A percentile compares a stretch with the other conserved stretches of the same genome.
Conservation (phyloP, 495 filamentous ascomycete genomes). For the Platismatia glauca region DNA sequence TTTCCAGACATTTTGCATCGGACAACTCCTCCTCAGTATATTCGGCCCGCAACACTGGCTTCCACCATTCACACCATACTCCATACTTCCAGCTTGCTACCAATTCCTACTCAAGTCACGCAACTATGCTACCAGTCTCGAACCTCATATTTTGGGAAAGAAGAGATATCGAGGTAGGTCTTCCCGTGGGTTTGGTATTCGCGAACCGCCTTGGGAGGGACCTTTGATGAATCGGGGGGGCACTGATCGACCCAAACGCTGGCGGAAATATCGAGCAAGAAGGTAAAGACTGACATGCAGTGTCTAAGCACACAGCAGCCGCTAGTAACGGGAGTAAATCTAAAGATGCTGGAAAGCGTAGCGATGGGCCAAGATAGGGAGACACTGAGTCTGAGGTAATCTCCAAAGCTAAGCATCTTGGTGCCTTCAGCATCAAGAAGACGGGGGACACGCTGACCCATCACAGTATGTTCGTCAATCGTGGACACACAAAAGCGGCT, state of each 20-base stretch:
- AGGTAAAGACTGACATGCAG: neutral
- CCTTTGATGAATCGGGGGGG: neutral
- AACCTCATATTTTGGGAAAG: neutral
- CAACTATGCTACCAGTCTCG: neutral
- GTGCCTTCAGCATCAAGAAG: too few species aligned
- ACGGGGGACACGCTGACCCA: too few species aligned
- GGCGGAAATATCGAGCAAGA: neutral
- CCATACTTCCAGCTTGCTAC: neutral
- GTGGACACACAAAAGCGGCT: too few species aligned
- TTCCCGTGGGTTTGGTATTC: neutral
- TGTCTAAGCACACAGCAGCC: neutral
- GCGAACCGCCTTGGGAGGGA: neutral
- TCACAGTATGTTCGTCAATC: too few species aligned
- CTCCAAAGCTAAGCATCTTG: too few species aligned
- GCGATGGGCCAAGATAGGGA: too few species aligned
- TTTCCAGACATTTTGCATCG: neutral
- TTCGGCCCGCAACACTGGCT: neutral
- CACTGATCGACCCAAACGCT: neutral
- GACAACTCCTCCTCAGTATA: neutral
- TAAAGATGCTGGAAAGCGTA: neutral
- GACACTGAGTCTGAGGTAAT: too few species aligned
- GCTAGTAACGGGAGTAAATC: neutral
- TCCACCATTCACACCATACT: neutral
- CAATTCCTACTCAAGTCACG: neutral
- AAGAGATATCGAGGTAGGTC: neutral